Conservation (phyloP, 2,329 filamentous ascomycete genomes). For the Penicillium sp. region DNA sequence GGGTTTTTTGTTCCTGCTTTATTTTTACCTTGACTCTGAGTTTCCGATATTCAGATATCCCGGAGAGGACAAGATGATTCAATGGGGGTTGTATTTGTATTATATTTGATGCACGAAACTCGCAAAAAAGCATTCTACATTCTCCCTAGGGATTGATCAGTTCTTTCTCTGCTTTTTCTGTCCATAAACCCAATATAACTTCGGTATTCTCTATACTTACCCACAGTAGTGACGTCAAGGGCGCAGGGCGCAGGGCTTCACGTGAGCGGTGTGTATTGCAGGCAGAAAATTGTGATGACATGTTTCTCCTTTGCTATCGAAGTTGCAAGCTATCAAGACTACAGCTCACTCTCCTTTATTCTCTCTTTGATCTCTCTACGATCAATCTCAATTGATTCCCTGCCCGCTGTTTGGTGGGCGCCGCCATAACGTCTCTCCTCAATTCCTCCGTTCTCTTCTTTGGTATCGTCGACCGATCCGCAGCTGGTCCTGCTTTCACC, state of each 20-base stretch:
- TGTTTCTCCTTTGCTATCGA: neutral
- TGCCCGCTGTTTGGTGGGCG: constrained; percentile 23
- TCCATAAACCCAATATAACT: neutral
- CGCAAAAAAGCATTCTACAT: neutral
- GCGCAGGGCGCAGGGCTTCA: constrained; percentile 25
- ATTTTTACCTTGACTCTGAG: neutral
- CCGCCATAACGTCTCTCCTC: constrained; percentile 33
- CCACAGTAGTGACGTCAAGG: constrained; percentile 13
- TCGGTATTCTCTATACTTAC: neutral
- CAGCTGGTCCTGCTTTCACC: constrained; percentile 65
- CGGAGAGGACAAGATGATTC: constrained; percentile 4
- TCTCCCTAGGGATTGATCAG: neutral
- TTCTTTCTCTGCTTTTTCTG: neutral
- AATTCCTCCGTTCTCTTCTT: constrained; percentile 38
- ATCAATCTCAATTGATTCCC: constrained; percentile 13
- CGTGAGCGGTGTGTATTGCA: constrained; percentile 28
- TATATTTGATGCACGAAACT: constrained; percentile 5
- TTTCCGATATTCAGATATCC: constrained; percentile 4
- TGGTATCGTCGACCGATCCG: constrained; percentile 59
- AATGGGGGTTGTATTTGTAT: constrained; percentile 13
- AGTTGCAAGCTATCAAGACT: neutral
- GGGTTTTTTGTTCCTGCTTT: constrained; percentile 10
- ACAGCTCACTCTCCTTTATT: constrained; percentile 8
- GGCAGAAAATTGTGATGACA: constrained; percentile 27
- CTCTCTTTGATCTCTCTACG: neutral